phyloP scores from a whole-genome alignment of 768 basidiomycete genomes.

The Austroboletus festivus region DNA sequence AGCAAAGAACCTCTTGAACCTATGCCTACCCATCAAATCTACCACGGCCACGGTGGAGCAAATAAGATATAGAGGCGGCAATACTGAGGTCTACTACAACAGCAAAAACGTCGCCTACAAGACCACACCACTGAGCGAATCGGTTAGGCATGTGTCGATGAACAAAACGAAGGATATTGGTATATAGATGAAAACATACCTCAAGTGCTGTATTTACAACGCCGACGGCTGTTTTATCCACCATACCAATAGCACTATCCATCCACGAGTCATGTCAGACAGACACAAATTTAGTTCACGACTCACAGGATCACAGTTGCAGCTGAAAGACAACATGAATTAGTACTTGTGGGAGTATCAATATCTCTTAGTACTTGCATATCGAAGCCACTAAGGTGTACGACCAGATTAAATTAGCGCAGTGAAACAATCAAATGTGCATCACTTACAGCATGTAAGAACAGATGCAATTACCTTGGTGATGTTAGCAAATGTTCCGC shows the following conservation, averaged over 20 bases:
- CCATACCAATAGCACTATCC: background rate
- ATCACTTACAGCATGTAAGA: background rate
- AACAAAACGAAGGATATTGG: background rate
- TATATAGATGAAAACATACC: background rate
- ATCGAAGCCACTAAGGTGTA: background rate
- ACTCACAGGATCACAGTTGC: background rate
- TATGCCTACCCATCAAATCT: background rate
- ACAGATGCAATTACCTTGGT: background rate
- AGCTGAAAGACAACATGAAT: background rate
- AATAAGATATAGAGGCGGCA: background rate
- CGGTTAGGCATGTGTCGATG: background rate
- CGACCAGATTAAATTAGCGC: background rate
- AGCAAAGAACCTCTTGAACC: background rate
- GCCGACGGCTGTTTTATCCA: background rate
- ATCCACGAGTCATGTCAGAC: background rate
- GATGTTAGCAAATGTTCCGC: background rate
- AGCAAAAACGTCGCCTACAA: background rate
- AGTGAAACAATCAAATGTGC: background rate
- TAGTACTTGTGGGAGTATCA: background rate
- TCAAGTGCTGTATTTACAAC: background rate
- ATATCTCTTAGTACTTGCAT: background rate
- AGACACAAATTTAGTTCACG: background rate
- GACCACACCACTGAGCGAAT: background rate
- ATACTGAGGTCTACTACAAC: background rate
- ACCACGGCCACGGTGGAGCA: background rate